Conservation (phyloP, 2,329 filamentous ascomycete species). For the Aspergillus calidoustus region DNA sequence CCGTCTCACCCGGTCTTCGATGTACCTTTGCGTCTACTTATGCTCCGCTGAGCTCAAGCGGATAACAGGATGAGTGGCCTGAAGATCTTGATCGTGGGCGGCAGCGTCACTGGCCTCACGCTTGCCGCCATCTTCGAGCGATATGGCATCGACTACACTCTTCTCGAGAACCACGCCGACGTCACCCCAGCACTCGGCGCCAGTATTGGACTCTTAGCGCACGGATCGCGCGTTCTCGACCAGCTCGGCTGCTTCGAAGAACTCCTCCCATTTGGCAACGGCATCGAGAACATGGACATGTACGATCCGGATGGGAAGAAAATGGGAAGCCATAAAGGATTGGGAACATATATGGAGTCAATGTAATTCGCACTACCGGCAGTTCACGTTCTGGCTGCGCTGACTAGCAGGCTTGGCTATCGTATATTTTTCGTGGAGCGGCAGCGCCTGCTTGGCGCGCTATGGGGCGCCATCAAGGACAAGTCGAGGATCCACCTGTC, state of each 20-base stretch:
- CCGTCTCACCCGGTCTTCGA: not conserved
- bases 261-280: constrained; percentile 16
- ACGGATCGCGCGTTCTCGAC: constrained; percentile 53
- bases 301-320: constrained; percentile 15
- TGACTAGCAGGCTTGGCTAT: constrained; percentile 15
- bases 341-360: constrained; percentile 1
- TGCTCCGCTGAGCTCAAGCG: not conserved
- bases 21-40: not conserved
- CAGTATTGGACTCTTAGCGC: constrained; percentile 52
- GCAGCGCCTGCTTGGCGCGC: constrained; percentile 38
- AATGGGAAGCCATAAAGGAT: not conserved
- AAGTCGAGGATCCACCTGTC: constrained; percentile 34
- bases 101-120: constrained; percentile 53
- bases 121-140: constrained; percentile 54
- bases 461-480: constrained; percentile 38
- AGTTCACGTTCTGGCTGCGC: not conserved
- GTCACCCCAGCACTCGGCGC: constrained; percentile 52
- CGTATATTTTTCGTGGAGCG: constrained; percentile 39
- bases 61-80: not conserved
- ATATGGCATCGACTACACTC: constrained; percentile 52
- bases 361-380: not conserved
- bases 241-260: constrained; percentile 52
- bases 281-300: not conserved
- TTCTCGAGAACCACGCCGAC: constrained; percentile 51
- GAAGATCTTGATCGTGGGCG: constrained; percentile 49